A percentile compares a stretch with the other conserved stretches of the same genome.
Evolutionary conservation across 345 rosid genomes (phyloP).

Genomic region (Ceriops tagal): DNA sequence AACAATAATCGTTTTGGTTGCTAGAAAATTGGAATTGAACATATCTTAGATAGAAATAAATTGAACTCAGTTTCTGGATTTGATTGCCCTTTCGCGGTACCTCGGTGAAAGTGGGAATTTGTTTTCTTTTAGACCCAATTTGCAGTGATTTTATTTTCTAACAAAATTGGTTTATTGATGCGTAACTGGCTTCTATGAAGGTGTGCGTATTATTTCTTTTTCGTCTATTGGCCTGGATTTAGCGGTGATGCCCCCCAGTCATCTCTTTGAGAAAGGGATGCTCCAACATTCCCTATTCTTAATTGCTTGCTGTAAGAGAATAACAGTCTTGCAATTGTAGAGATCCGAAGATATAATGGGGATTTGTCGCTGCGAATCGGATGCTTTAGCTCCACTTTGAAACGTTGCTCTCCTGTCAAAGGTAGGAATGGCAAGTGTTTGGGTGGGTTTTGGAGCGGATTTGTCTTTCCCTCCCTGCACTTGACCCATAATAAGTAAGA

Average conservation of each 20-base stretch:
- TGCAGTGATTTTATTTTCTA: not conserved
- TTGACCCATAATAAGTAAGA: too few species aligned
- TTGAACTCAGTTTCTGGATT: constrained; percentile 6
- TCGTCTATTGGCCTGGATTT: not conserved
- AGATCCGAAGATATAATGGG: too few species aligned
- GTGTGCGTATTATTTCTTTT: not conserved
- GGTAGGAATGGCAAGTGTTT: too few species aligned
- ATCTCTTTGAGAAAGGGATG: not conserved
- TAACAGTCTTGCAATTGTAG: too few species aligned
- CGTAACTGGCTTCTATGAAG: not conserved
- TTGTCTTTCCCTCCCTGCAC: too few species aligned
- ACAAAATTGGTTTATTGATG: too few species aligned
- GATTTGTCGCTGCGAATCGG: too few species aligned
- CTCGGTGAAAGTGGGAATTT: not conserved
- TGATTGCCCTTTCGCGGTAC: not conserved
- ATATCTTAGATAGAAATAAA: not conserved
- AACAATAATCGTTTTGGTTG: constrained; percentile 45
- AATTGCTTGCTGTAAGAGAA: not conserved
- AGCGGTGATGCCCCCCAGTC: not conserved
- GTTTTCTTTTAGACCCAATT: not conserved
- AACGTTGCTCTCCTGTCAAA: too few species aligned
- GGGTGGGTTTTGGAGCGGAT: too few species aligned
- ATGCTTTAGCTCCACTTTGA: too few species aligned
- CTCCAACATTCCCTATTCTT: not conserved
- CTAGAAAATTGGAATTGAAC: not conserved